Conservation (phyloP, 495 filamentous ascomycete species). For the Hyaloscypha hepaticicola region DNA sequence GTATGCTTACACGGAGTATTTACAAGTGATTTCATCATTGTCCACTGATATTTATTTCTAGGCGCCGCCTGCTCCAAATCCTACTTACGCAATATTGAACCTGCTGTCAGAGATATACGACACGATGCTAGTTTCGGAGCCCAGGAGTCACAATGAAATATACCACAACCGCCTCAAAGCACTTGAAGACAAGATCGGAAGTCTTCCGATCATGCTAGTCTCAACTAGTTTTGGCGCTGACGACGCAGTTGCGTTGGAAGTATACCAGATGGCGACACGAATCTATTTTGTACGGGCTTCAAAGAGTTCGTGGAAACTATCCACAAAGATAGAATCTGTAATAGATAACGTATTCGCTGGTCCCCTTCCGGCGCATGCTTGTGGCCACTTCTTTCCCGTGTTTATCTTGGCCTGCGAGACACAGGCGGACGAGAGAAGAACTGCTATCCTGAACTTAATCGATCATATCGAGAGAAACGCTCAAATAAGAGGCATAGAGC, state of each 20-base stretch:
- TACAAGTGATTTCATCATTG: conserved; percentile 4
- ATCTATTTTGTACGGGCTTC: conserved; percentile 32
- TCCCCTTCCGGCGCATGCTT: conserved; percentile 12
- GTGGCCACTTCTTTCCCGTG: conserved; percentile 29
- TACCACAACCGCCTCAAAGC: conserved; percentile 27
- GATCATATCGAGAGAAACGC: conserved; percentile 24
- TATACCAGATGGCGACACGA: conserved; percentile 25
- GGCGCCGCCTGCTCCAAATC: conserved; percentile 20
- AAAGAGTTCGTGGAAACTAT: conserved; percentile 16
- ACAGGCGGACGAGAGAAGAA: conserved; percentile 28
- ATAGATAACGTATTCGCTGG: conserved; percentile 18
- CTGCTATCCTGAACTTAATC: conserved; percentile 28
- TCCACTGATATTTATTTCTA: conserved; percentile 18
- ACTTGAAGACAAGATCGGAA: conserved; percentile 25
- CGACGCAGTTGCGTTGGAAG: conserved; percentile 12
- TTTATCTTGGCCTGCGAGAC: conserved; percentile 33
- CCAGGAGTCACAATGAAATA: conserved; percentile 17
- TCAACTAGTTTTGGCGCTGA: conserved; percentile 13
- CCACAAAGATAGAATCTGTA: conserved; percentile 18
- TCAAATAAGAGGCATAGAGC: conserved; percentile 19
- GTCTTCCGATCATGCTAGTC: conserved; percentile 14
- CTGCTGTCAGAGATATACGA: conserved; percentile 30
- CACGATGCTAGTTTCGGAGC: conserved; percentile 25
- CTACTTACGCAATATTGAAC: conserved; percentile 23
- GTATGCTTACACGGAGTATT: conserved; percentile 10